Percentiles rank a stretch among this genome's conserved stretches.
Evolutionary conservation across 192 early-diverging fungal genomes (phyloP).

Genomic region (Gryganskiella cystojenkinii): DNA sequence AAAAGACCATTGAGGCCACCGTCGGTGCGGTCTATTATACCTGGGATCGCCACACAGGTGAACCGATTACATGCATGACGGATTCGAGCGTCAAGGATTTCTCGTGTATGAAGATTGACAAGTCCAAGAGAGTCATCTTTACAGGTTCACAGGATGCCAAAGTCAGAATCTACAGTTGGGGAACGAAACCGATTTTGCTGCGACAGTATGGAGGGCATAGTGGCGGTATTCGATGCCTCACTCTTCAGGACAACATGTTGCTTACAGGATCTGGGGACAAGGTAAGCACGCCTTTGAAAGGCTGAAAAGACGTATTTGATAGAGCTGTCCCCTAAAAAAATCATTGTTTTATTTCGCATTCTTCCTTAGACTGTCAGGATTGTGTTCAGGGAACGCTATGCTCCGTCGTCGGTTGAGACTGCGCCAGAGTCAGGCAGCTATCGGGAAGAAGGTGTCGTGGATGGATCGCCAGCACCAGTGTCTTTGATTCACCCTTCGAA

Average conservation of each 20-base stretch:
- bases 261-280: slow-evolving; percentile 44
- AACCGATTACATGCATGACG: slow-evolving; percentile 16
- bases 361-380: slow-evolving; percentile 32
- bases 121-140: slow-evolving; percentile 14
- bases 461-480: slow-evolving; percentile 18
- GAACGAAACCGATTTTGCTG: slow-evolving; percentile 36
- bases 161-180: slow-evolving; percentile 41
- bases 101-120: slow-evolving; percentile 39
- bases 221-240: slow-evolving; percentile 26
- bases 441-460: slow-evolving; percentile 3
- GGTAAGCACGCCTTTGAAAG: slow-evolving; percentile 1
- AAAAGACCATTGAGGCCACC: slow-evolving; percentile 30
- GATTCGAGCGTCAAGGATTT: slow-evolving; percentile 26
- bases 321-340: not conserved
- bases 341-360: not conserved
- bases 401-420: slow-evolving; percentile 1
- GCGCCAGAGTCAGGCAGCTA: not conserved
- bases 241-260: slow-evolving; percentile 36
- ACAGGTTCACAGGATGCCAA: slow-evolving; percentile 43
- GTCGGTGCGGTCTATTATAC: slow-evolving; percentile 35
- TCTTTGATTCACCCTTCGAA: slow-evolving; percentile 12
- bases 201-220: slow-evolving; percentile 43
- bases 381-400: slow-evolving; percentile 31
- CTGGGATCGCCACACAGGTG: slow-evolving; percentile 27
- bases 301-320: too few relatives aligned